Evolutionary conservation across 1,284 basidiomycete species (phyloP).

Genomic region (Heterobasidion occidentale): DNA sequence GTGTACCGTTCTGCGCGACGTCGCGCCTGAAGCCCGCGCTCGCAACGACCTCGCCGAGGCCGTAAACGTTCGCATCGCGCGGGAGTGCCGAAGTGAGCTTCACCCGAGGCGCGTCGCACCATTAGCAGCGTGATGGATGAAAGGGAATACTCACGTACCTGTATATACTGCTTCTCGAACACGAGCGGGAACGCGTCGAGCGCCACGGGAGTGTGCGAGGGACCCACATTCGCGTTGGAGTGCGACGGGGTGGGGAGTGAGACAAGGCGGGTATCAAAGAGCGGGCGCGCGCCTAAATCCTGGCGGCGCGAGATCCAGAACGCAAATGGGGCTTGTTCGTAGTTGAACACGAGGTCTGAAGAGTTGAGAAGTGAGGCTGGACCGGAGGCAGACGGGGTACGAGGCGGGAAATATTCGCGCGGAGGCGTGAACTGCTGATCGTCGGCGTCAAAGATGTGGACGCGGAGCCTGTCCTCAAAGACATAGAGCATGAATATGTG

Average conservation of each 20-base stretch:
- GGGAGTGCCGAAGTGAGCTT: conserved; percentile 62
- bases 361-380: conserved; percentile 22
- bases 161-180: conserved; percentile 71
- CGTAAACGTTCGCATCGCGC: conserved; percentile 65
- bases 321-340: conserved; percentile 56
- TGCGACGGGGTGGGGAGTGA: conserved; percentile 40
- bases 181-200: conserved; percentile 57
- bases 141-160: conserved; percentile 21
- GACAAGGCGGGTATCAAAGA: conserved; percentile 66
- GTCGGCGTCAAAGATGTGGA: conserved; percentile 67
- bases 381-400: conserved; percentile 22
- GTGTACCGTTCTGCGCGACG: conserved; percentile 45
- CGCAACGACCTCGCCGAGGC: conserved; percentile 67
- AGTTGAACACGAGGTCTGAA: conserved; percentile 64
- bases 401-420: conserved; percentile 43
- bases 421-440: conserved; percentile 67
- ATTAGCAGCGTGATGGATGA: background rate
- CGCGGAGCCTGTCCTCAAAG: conserved; percentile 49
- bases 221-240: conserved; percentile 38
- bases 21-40: conserved; percentile 62
- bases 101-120: conserved; percentile 4
- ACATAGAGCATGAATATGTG: conserved; percentile 3
- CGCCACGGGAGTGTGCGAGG: conserved; percentile 34
- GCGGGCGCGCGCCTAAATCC: conserved; percentile 42
- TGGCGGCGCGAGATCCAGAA: conserved; percentile 74